These are phyloP conservation scores for Anthoceros angustus DNA, from an alignment of 225 moss, liverwort and hornwort species.

Conservation along the genomic window DNA sequence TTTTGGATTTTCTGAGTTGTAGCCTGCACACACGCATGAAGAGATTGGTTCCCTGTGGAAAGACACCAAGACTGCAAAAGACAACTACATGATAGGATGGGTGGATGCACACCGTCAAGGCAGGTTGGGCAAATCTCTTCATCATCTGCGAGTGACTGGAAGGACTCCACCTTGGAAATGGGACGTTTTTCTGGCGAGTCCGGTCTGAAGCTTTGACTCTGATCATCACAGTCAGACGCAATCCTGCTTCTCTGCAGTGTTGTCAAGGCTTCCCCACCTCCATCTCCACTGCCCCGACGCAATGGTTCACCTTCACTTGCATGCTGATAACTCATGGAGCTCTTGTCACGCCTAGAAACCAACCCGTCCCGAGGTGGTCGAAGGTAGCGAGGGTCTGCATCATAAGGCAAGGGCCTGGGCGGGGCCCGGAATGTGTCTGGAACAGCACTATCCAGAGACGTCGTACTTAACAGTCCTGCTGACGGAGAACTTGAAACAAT, in stretches of 20 bases:
- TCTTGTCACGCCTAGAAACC: conserved; percentile 37
- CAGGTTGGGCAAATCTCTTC: conserved; percentile 92
- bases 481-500: conserved; percentile 30
- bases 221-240: conserved; percentile 43
- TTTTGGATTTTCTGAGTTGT: conserved; percentile 73
- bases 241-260: conserved; percentile 37
- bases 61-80: background rate
- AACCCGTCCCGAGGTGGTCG: conserved; percentile 27
- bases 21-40: conserved; percentile 33
- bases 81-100: background rate
- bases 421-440: conserved; percentile 87
- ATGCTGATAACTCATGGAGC: conserved; percentile 33
- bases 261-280: conserved; percentile 53
- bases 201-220: conserved; percentile 39
- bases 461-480: conserved; percentile 44
- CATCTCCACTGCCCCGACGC: conserved; percentile 43
- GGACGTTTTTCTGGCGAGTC: conserved; percentile 38
- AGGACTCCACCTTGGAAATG: conserved; percentile 46
- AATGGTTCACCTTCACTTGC: conserved; percentile 36
- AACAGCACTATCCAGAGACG: conserved; percentile 52
- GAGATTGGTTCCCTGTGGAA: background rate
- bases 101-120: conserved; percentile 47
- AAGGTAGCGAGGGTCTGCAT: conserved; percentile 38
- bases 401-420: conserved; percentile 76
- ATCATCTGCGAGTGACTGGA: conserved; percentile 54